These are phyloP conservation scores for Serendipita sp. DNA, from an alignment of 768 basidiomycete genomes.

Conservation along the genomic window DNA sequence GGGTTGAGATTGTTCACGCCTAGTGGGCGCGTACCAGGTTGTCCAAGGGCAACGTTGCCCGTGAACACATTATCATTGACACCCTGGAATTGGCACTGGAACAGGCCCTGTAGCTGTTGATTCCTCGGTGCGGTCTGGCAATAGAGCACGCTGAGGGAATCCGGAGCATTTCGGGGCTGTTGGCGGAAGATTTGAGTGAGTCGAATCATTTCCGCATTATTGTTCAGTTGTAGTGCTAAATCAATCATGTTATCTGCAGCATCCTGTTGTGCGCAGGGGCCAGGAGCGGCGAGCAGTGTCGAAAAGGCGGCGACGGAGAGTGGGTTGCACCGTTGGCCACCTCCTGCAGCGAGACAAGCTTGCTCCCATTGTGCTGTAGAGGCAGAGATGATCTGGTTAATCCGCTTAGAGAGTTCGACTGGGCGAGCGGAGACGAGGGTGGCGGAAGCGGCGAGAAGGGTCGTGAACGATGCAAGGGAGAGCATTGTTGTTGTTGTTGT, in stretches of 20 bases:
- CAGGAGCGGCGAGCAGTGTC: constrained; percentile 39
- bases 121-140: constrained; percentile 40
- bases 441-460: constrained; percentile 16
- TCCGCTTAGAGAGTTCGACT: constrained; percentile 28
- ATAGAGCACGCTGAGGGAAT: constrained; percentile 31
- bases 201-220: constrained; percentile 29
- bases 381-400: constrained; percentile 32
- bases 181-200: constrained; percentile 39
- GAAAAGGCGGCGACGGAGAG: constrained; percentile 37
- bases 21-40: constrained; percentile 37
- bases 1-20: constrained; percentile 28
- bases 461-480: background rate
- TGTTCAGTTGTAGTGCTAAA: constrained; percentile 32
- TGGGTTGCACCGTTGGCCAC: constrained; percentile 40
- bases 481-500: too few species aligned
- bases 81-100: constrained; percentile 41
- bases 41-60: constrained; percentile 28
- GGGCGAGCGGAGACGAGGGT: constrained; percentile 22
- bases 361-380: constrained; percentile 35
- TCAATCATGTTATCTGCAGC: constrained; percentile 34
- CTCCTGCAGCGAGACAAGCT: constrained; percentile 35
- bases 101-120: constrained; percentile 35
- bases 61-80: constrained; percentile 30
- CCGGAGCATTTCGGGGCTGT: constrained; percentile 40
- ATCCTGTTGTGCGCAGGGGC: constrained; percentile 35